These are phyloP conservation scores for Aphanomyces cochlioides DNA, from an alignment of 352 stramenopile species.

Conservation along the genomic window DNA sequence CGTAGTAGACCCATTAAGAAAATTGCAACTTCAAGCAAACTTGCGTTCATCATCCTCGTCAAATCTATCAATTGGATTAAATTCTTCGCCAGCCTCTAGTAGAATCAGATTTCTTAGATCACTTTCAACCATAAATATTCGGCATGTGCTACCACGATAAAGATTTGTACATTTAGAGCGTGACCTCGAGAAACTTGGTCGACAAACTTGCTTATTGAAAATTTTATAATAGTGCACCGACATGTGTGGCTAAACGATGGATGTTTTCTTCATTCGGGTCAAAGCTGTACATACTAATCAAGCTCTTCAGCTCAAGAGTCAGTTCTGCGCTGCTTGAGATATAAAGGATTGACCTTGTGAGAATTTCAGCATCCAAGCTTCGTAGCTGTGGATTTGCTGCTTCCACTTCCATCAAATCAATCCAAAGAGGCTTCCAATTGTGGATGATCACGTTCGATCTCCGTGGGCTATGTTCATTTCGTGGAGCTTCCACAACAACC, in stretches of 20 bases:
- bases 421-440: constrained; percentile 35
- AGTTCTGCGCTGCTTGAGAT: constrained; percentile 25
- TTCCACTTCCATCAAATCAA: constrained; percentile 38
- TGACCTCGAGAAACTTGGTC: no score
- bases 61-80: no score
- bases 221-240: no score
- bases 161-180: no score
- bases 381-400: constrained; percentile 32
- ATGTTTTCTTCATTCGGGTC: constrained; percentile 32
- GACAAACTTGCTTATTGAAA: no score
- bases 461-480: constrained; percentile 34
- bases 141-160: no score
- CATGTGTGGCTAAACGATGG: constrained; percentile 30
- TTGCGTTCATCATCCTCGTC: no score
- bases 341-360: constrained; percentile 35
- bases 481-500: constrained; percentile 35
- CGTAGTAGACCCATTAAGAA: no score
- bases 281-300: constrained; percentile 30
- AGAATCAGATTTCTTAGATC: no score
- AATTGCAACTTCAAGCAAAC: no score
- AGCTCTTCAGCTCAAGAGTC: constrained; percentile 20
- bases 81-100: no score
- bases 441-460: constrained; percentile 39
- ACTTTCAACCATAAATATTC: no score
- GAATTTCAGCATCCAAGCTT: constrained; percentile 36